These are phyloP conservation scores for Fusarium subtropicale DNA, from an alignment of 2,329 filamentous ascomycete species.

Conservation along the genomic window DNA sequence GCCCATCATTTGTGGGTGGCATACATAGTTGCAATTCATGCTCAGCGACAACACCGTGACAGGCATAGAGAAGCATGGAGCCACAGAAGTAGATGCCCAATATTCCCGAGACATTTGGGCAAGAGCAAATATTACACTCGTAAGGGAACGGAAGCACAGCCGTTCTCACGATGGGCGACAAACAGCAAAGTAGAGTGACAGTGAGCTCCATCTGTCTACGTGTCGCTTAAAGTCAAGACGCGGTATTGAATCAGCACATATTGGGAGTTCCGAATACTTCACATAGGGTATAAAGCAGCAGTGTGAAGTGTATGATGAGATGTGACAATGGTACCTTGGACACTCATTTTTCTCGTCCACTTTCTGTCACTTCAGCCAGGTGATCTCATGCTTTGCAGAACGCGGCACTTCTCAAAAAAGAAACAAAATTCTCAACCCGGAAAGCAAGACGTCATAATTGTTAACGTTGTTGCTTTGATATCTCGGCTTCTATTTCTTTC, in stretches of 20 bases:
- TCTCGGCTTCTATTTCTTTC: conserved; percentile 15
- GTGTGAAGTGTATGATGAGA: conserved; percentile 32
- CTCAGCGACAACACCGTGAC: conserved; percentile 26
- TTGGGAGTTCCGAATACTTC: conserved; percentile 43
- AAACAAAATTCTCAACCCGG: background rate
- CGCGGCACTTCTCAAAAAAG: conserved; percentile 29
- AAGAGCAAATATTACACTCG: conserved; percentile 36
- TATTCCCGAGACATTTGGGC: conserved; percentile 37
- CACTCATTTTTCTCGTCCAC: conserved; percentile 29
- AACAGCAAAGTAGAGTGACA: conserved; percentile 28
- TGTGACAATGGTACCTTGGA: conserved; percentile 35
- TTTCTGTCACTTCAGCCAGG: conserved; percentile 34
- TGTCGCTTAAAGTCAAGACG: conserved; percentile 44
- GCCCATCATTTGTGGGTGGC: conserved; percentile 42
- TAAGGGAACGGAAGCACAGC: conserved; percentile 29
- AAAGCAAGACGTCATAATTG: background rate
- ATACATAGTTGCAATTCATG: conserved; percentile 28
- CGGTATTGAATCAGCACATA: conserved; percentile 29
- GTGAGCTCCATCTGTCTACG: conserved; percentile 44
- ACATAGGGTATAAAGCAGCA: conserved; percentile 44
- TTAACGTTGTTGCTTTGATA: conserved; percentile 1
- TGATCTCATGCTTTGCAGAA: conserved; percentile 22
- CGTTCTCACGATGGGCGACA: conserved; percentile 28
- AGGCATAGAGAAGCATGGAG: conserved; percentile 34
- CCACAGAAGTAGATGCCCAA: conserved; percentile 44